Conservation (phyloP, 148 eudicot genomes). For the Rhododendron henanense region DNA sequence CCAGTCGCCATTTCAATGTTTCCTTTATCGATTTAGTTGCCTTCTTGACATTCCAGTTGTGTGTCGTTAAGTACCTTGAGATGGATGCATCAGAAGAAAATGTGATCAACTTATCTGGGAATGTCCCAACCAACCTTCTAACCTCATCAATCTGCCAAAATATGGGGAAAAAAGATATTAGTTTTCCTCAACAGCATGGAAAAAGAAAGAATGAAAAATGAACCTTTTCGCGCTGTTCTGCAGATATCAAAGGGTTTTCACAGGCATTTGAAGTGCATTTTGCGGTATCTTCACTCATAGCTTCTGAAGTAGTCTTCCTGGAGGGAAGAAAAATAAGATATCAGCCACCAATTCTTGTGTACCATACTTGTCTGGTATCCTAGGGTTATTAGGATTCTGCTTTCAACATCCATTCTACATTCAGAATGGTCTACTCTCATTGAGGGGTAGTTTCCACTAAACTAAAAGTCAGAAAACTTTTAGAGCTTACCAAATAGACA, state of each 20-base stretch:
- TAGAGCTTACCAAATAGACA: too few species aligned
- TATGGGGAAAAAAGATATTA: neutral
- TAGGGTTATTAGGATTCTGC: neutral
- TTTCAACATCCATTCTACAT: neutral
- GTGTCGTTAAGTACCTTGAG: slow-evolving; percentile 65
- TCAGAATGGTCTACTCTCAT: neutral
- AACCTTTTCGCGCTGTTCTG: slow-evolving; percentile 52
- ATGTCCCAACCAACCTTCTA: slow-evolving; percentile 44
- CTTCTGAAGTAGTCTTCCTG: slow-evolving; percentile 15
- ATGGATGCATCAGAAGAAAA: slow-evolving; percentile 67
- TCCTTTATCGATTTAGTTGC: slow-evolving; percentile 76
- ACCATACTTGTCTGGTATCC: neutral
- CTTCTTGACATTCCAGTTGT: slow-evolving; percentile 83
- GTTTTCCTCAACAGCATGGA: neutral
- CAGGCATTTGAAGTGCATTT: slow-evolving; percentile 27
- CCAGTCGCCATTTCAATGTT: slow-evolving; percentile 70
- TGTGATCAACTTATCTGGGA: slow-evolving; percentile 49
- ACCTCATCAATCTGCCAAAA: slow-evolving; percentile 70
- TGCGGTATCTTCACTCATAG: slow-evolving; percentile 41
- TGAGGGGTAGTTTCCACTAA: neutral
- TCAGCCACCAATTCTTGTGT: neutral
- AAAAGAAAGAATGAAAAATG: neutral
- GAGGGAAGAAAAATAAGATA: neutral
- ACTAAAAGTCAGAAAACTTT: too few species aligned
- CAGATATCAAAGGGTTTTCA: slow-evolving; percentile 31